A percentile compares a stretch with the other conserved stretches of the same genome.
Conservation (phyloP, 345 rosid genomes). For the Eucalyptus camaldulensis region DNA sequence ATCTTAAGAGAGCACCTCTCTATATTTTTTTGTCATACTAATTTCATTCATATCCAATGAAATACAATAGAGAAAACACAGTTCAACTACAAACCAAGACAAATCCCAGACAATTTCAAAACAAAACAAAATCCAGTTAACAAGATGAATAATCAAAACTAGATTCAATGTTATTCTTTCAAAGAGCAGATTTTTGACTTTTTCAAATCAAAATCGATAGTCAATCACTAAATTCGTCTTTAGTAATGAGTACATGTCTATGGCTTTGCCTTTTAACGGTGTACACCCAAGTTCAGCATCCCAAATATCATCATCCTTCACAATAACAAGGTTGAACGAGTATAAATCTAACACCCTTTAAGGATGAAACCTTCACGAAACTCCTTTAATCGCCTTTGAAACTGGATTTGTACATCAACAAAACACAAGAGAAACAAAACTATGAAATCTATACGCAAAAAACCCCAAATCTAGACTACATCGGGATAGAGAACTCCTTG, state of each 20-base stretch:
- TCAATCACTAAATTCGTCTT: background rate
- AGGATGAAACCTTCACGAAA: too few species aligned
- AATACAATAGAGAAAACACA: background rate
- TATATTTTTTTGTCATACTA: background rate
- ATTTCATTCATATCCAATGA: background rate
- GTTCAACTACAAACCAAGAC: background rate
- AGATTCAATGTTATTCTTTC: fast-evolving
- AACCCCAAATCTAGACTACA: too few species aligned
- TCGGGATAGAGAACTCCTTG: fast-evolving
- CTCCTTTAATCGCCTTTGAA: too few species aligned
- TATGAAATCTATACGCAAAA: too few species aligned
- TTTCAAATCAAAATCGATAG: fast-evolving
- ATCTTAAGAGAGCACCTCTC: background rate
- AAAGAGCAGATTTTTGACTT: background rate
- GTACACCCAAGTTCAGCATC: too few species aligned
- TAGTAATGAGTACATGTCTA: background rate
- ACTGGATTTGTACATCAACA: too few species aligned
- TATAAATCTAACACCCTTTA: too few species aligned
- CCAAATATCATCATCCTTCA: too few species aligned
- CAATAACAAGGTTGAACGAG: fast-evolving
- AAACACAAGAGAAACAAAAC: too few species aligned
- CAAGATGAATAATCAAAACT: background rate
- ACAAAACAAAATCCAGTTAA: fast-evolving
- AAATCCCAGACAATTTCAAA: background rate
- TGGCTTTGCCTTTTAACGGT: fast-evolving